These are phyloP conservation scores for Aspergillus aculeatinus DNA, from an alignment of 2,329 filamentous ascomycete species.

Conservation along the genomic window DNA sequence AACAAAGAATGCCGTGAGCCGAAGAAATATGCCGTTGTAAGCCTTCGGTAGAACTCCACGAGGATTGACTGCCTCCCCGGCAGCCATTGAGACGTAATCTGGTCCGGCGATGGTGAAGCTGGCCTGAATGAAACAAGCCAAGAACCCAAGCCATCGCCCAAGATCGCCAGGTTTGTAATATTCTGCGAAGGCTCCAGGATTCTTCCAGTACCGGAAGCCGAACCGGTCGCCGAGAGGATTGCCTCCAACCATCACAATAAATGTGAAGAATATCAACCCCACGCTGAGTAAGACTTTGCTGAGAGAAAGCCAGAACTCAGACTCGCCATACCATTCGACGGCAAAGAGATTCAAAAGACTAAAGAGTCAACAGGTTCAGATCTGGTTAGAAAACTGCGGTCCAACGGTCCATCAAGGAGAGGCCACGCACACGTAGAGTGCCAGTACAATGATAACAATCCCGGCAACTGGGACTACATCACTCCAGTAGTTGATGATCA, in stretches of 20 bases:
- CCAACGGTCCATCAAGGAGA: neutral
- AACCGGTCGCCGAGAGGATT: conserved; percentile 71
- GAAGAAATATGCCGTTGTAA: conserved; percentile 77
- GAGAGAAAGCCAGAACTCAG: conserved; percentile 72
- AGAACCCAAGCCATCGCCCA: conserved; percentile 73
- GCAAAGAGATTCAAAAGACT: conserved; percentile 65
- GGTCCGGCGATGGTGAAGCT: conserved; percentile 67
- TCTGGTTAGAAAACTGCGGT: neutral
- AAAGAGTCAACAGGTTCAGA: neutral
- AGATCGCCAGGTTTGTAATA: conserved; percentile 63
- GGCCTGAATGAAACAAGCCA: conserved; percentile 71
- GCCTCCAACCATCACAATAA: conserved; percentile 79
- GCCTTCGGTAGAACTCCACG: conserved; percentile 68
- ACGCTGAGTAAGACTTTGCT: conserved; percentile 72
- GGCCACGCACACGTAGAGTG: conserved; percentile 43
- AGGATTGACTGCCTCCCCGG: conserved; percentile 70
- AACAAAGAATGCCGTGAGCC: conserved; percentile 72
- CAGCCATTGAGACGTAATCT: conserved; percentile 64
- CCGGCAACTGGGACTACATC: conserved; percentile 46
- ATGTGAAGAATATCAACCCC: conserved; percentile 72
- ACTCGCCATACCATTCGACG: conserved; percentile 72
- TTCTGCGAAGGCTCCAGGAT: conserved; percentile 69
- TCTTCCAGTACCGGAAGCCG: conserved; percentile 68
- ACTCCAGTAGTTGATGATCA: conserved; percentile 53
- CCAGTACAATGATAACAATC: conserved; percentile 48